phyloP scores from a whole-genome alignment of 768 basidiomycete species.

The Russula sp. region DNA sequence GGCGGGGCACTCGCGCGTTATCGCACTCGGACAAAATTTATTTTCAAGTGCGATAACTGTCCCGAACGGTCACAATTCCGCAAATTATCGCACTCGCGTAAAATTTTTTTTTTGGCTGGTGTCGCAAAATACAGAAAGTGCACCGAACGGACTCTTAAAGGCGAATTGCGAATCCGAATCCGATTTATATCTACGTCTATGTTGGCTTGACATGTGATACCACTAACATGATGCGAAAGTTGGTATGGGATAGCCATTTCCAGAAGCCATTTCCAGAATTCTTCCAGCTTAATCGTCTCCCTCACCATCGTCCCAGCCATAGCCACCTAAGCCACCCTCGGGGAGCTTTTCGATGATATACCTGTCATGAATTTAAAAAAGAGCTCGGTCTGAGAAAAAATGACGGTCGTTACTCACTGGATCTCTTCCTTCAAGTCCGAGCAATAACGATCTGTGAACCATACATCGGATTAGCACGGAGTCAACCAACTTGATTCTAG shows the following conservation, averaged over 20 bases:
- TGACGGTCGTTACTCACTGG: conserved; percentile 48
- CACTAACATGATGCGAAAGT: neutral
- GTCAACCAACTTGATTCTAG: neutral
- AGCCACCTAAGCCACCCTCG: conserved; percentile 68
- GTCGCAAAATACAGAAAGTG: too few species aligned
- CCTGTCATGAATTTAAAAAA: conserved; percentile 39
- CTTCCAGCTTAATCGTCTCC: conserved; percentile 58
- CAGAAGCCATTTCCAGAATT: too few species aligned
- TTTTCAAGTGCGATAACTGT: too few species aligned
- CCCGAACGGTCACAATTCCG: too few species aligned
- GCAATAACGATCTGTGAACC: conserved; percentile 70
- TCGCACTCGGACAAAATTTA: too few species aligned
- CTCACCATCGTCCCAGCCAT: conserved; percentile 76
- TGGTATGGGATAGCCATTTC: neutral
- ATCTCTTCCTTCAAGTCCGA: conserved; percentile 84
- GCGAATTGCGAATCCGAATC: conserved; percentile 36
- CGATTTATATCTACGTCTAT: neutral
- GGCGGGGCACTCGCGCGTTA: too few species aligned
- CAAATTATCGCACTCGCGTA: too few species aligned
- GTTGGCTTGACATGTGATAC: conserved; percentile 6
- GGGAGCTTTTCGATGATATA: conserved; percentile 68
- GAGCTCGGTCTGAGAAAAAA: conserved; percentile 9
- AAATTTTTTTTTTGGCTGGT: too few species aligned
- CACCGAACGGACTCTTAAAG: too few species aligned
- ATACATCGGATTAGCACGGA: conserved; percentile 5